Evolutionary conservation across 2,329 filamentous ascomycete species (phyloP).

Genomic region (Alternaria ethzedia): DNA sequence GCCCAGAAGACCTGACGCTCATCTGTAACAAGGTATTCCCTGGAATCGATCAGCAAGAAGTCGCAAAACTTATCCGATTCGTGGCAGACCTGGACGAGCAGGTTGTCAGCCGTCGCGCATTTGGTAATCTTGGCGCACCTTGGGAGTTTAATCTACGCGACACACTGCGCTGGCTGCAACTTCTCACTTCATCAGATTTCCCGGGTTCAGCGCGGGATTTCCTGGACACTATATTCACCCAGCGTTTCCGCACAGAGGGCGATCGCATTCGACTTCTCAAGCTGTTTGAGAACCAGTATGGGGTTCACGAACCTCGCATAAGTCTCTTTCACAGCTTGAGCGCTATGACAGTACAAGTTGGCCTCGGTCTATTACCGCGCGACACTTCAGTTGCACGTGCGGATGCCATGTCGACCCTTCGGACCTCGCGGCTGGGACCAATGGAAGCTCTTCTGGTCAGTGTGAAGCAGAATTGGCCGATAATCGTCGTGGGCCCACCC

Average conservation of each 20-base stretch:
- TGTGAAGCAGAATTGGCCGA: slow-evolving; percentile 84
- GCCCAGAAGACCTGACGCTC: slow-evolving; percentile 75
- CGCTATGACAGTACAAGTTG: slow-evolving; percentile 73
- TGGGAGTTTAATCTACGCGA: slow-evolving; percentile 98
- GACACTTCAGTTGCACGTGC: slow-evolving; percentile 52
- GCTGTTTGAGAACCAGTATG: slow-evolving; percentile 72
- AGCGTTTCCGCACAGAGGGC: slow-evolving; percentile 77
- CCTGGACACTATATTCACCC: slow-evolving; percentile 80
- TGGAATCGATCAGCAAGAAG: slow-evolving; percentile 62
- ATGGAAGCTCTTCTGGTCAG: slow-evolving; percentile 89
- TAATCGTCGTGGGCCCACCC: slow-evolving; percentile 84
- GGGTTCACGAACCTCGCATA: slow-evolving; percentile 43
- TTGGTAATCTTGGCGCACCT: slow-evolving; percentile 70
- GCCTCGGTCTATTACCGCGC: slow-evolving; percentile 73
- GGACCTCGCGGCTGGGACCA: slow-evolving; percentile 66
- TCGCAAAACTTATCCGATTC: slow-evolving; percentile 75
- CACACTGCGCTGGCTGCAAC: slow-evolving; percentile 82
- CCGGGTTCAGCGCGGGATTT: slow-evolving; percentile 73
- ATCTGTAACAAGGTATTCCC: slow-evolving; percentile 85
- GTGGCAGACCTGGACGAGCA: slow-evolving; percentile 80
- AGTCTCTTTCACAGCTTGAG: slow-evolving; percentile 74
- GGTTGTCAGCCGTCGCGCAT: slow-evolving; percentile 62
- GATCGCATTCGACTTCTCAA: slow-evolving; percentile 71
- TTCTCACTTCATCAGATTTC: slow-evolving; percentile 67
- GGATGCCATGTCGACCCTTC: slow-evolving; percentile 24